A percentile compares a stretch with the other conserved stretches of the same genome.
These are phyloP conservation scores for Sherardia arvensis DNA, from an alignment of 257 asterid species.

Conservation along the genomic window DNA sequence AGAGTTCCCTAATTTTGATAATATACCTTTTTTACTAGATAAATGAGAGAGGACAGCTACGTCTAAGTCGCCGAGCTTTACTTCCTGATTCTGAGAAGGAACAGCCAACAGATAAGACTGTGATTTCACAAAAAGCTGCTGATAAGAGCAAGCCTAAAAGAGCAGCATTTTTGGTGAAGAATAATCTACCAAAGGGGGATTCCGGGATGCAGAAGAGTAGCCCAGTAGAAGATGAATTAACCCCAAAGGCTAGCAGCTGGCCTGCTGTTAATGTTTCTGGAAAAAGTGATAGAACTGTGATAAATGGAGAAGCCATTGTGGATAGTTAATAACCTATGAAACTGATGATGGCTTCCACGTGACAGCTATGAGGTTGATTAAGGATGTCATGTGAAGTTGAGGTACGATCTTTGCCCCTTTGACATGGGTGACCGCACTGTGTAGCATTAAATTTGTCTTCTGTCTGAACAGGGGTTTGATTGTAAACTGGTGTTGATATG, in stretches of 20 bases:
- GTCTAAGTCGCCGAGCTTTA: conserved; percentile 85
- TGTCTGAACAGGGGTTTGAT: no score
- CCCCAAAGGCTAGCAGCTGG: conserved; percentile 30
- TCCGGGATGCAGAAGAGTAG: conserved; percentile 20
- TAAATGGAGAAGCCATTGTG: conserved; percentile 70
- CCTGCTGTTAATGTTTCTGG: conserved; percentile 25
- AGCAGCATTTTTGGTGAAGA: conserved; percentile 19
- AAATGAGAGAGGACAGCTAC: conserved; percentile 95
- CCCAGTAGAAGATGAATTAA: conserved; percentile 13
- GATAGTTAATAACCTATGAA: conserved; percentile 22
- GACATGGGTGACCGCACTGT: no score
- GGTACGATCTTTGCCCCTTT: conserved; percentile 4
- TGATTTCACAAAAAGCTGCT: conserved; percentile 23
- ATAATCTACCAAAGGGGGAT: conserved; percentile 23
- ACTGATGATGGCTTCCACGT: not conserved
- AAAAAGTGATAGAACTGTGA: conserved; percentile 34
- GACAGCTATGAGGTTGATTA: not conserved
- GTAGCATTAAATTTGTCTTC: not conserved
- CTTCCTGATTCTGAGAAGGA: conserved; percentile 66
- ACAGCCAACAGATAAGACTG: conserved; percentile 33
- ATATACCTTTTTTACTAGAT: conserved; percentile 29
- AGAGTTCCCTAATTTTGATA: not conserved
- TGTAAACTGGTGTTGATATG: not conserved
- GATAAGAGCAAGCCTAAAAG: conserved; percentile 39
- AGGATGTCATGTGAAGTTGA: not conserved